These are phyloP conservation scores for Ogataea nonfermentans DNA, from an alignment of 805 yeast species.

Conservation along the genomic window DNA sequence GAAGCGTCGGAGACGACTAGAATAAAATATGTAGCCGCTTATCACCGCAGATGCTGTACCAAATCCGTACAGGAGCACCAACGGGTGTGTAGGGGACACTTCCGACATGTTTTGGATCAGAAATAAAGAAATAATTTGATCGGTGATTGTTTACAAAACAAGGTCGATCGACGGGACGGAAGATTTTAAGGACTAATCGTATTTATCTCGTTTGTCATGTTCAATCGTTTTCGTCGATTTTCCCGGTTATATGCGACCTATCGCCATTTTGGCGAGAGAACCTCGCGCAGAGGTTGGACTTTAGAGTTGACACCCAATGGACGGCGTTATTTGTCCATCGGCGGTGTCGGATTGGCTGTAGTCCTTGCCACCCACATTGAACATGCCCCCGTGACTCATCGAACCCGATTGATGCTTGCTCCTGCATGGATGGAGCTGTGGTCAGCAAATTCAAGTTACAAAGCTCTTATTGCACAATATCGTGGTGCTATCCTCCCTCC, in stretches of 20 bases:
- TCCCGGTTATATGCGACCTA: slow-evolving; percentile 22
- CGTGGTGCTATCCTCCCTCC: slow-evolving; percentile 55
- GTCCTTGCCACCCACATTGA: slow-evolving; percentile 57
- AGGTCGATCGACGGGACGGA: slow-evolving; percentile 7
- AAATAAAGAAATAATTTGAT: background rate
- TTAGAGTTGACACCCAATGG: slow-evolving; percentile 12
- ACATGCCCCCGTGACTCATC: slow-evolving; percentile 76
- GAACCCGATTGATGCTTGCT: slow-evolving; percentile 70
- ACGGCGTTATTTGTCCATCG: slow-evolving; percentile 30
- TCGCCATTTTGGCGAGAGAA: slow-evolving; percentile 22
- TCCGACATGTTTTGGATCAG: slow-evolving; percentile 7
- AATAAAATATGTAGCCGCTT: slow-evolving; percentile 44
- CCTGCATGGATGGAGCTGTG: slow-evolving; percentile 61
- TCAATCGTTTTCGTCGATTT: slow-evolving; percentile 5
- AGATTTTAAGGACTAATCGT: background rate
- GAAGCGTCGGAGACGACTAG: slow-evolving; percentile 47
- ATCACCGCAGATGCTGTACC: slow-evolving; percentile 36
- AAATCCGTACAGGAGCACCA: slow-evolving; percentile 30
- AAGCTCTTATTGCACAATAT: slow-evolving; percentile 56
- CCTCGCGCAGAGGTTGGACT: slow-evolving; percentile 14
- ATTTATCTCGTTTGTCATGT: slow-evolving; percentile 1
- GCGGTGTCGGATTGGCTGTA: slow-evolving; percentile 35
- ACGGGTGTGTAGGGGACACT: slow-evolving; percentile 29
- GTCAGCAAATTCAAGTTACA: slow-evolving; percentile 65
- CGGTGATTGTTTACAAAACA: background rate